Conservation (phyloP, 441 rosid species). For the Breynia disticha region DNA sequence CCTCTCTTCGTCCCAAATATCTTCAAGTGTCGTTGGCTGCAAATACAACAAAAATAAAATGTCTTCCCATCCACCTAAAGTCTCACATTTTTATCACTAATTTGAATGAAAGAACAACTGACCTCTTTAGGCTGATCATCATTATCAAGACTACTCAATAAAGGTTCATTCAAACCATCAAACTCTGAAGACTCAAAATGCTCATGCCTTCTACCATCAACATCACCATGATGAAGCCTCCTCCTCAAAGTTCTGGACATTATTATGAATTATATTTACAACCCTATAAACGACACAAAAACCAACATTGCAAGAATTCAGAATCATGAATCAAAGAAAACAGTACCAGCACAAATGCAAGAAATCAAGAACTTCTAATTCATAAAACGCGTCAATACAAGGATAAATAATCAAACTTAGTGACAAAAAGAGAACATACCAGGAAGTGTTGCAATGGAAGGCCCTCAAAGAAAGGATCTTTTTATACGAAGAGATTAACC, state of each 20-base stretch:
- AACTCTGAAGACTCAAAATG: conserved; percentile 34
- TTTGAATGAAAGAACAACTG: background rate
- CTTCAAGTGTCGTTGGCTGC: conserved; percentile 27
- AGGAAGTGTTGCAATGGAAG: no score
- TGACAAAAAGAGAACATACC: no score
- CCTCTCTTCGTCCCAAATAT: conserved; percentile 58
- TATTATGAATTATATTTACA: conserved; percentile 39
- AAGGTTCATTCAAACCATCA: conserved; percentile 60
- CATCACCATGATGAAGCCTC: conserved; percentile 70
- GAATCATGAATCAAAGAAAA: no score
- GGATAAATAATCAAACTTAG: no score
- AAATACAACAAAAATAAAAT: background rate
- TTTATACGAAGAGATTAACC: no score
- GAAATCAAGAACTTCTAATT: no score
- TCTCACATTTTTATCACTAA: background rate
- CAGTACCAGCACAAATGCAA: no score
- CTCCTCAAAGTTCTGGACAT: conserved; percentile 53
- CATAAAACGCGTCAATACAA: no score
- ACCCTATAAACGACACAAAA: no score
- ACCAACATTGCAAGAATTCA: no score
- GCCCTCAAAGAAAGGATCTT: no score
- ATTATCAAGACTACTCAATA: conserved; percentile 35
- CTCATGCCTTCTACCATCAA: conserved; percentile 50
- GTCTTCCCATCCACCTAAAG: background rate
- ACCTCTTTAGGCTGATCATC: conserved; percentile 34